Evolutionary conservation across 2,329 filamentous ascomycete species (phyloP).

Genomic region (Pochonia chlamydosporia): DNA sequence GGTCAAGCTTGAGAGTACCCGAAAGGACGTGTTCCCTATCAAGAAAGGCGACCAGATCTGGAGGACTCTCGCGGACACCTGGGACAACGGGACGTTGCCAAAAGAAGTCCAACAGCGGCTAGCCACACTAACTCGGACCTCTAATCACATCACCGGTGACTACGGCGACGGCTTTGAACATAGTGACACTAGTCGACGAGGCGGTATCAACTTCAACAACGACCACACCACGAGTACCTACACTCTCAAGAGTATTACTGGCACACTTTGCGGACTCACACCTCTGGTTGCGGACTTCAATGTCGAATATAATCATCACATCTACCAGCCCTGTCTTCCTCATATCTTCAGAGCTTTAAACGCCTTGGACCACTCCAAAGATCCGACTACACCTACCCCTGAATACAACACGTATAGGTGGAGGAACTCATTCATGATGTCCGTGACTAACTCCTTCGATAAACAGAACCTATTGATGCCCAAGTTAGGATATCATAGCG

Average conservation of each 20-base stretch:
- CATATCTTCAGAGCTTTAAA: conserved; percentile 29
- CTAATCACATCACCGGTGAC: conserved; percentile 27
- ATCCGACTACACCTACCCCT: conserved; percentile 3
- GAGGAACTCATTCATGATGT: conserved; percentile 27
- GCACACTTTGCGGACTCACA: conserved; percentile 34
- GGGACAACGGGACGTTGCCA: conserved; percentile 25
- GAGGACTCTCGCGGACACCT: conserved; percentile 26
- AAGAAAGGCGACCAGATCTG: conserved; percentile 33
- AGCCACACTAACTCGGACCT: conserved; percentile 22
- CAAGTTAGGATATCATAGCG: conserved; percentile 22
- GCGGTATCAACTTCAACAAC: conserved; percentile 33
- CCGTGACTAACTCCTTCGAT: conserved; percentile 26
- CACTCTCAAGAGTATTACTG: conserved; percentile 36
- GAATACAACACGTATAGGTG: conserved; percentile 22
- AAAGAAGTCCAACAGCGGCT: conserved; percentile 21
- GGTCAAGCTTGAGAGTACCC: conserved; percentile 36
- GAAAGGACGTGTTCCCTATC: conserved; percentile 38
- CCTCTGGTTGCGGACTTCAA: conserved; percentile 38
- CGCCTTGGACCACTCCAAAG: conserved; percentile 10
- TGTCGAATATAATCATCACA: conserved; percentile 32
- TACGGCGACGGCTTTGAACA: conserved; percentile 27
- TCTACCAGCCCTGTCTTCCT: conserved; percentile 40
- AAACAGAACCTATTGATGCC: conserved; percentile 26
- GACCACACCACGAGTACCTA: conserved; percentile 36
- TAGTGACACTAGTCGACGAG: conserved; percentile 20